Base-by-base conservation (phyloP, 192 early-diverging fungal species). In the Entomortierella chlamydospora region DNA sequence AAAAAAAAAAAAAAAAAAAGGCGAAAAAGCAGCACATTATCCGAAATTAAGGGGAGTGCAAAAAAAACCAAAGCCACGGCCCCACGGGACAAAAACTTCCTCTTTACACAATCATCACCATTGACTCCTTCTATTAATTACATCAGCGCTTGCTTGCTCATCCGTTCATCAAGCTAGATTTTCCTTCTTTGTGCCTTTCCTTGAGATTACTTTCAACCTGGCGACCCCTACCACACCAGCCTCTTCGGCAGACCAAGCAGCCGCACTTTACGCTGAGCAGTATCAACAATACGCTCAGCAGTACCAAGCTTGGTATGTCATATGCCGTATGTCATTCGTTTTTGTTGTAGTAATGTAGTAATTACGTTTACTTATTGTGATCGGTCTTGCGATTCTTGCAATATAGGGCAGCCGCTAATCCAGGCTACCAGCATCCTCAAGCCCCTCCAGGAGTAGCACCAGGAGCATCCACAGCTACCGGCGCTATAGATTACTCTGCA, bases 211-310 rank as follows among this genome's bases (percentile, higher is more conserved):
- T 28, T 55, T 17, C 70, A 73, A 58, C 22, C 30, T 82, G 81
- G 81, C 71, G 45, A 53, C 68, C 23, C 64, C 64, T 37, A 69
- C 66, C 13, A 52, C 50, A 2, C 26, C 59, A 28, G 66, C 47
- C 54, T 56, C 62, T 8, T 45, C 67, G 34, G 68, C 67, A 25
- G 81, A 73, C 42, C 71, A 73, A 45, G 67, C 67, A 61, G 68
- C 68, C 33, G 74, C 66, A 29, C 60, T 64, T 26, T 79, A 70
- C 57, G 76, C 67, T 4, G 68, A 79, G 57, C 81, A 82, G 49
- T 81, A 81, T 37, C 45, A 47, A 23, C 81, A 82, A 23, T 74
- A 82, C 66, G 18, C 72, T 55, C 63, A 70, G 53, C 57, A 82
- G 54, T 73, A 73, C 57, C 64, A 81, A 25, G 61, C 81, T n/a